Percentiles rank a stretch among this genome's conserved stretches.
Evolutionary conservation across 306 rosid species (phyloP).

Genomic region (Vigna radiata): DNA sequence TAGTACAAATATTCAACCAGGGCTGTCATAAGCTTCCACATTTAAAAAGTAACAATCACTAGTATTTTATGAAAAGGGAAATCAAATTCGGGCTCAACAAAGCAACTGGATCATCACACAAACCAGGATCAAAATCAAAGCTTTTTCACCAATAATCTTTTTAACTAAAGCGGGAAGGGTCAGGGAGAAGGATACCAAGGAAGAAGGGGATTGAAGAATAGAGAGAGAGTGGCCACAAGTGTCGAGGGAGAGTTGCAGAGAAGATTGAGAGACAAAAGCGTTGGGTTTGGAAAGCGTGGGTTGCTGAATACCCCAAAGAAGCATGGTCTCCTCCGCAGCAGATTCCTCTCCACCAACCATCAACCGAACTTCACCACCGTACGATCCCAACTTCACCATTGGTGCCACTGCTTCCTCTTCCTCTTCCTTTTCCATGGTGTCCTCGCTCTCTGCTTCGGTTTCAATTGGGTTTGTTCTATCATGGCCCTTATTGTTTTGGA

Average conservation of each 20-base stretch:
- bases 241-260: constrained; percentile 67
- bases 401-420: constrained; percentile 36
- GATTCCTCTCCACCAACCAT: constrained; percentile 53
- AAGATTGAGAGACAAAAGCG: constrained; percentile 77
- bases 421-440: constrained; percentile 45
- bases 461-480: not conserved
- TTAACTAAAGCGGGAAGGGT: not conserved
- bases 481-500: not conserved
- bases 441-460: not conserved
- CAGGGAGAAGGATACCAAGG: constrained; percentile 54
- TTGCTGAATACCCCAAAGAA: constrained; percentile 84
- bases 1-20: constrained; percentile 6
- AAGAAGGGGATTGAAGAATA: constrained; percentile 88
- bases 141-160: constrained; percentile 18
- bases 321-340: constrained; percentile 87
- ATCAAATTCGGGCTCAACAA: not conserved
- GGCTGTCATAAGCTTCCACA: constrained; percentile 20
- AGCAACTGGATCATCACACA: constrained; percentile 34
- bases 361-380: constrained; percentile 57
- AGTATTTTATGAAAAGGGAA: constrained; percentile 29
- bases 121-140: constrained; percentile 8
- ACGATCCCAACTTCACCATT: constrained; percentile 60
- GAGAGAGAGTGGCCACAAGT: constrained; percentile 86
- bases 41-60: not conserved
- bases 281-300: constrained; percentile 80